Conservation (phyloP, 1,284 basidiomycete genomes). For the Trichosporon inkin region DNA sequence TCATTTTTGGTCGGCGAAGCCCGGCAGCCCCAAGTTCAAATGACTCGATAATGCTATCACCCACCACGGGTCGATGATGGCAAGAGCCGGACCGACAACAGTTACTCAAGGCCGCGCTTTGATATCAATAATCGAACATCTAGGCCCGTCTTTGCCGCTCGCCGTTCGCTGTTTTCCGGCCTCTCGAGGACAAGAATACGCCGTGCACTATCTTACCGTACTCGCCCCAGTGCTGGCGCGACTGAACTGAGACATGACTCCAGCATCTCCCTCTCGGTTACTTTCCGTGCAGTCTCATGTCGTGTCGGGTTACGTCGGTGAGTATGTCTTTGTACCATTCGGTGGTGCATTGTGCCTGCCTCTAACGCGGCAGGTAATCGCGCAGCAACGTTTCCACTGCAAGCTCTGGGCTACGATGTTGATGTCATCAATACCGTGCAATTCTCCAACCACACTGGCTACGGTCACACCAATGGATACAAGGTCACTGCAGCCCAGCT, state of each 20-base stretch:
- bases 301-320: constrained; percentile 90
- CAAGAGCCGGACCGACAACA: neutral
- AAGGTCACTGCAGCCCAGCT: constrained; percentile 69
- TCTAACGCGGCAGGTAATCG: constrained; percentile 53
- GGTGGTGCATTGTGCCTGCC: neutral
- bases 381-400: constrained; percentile 90
- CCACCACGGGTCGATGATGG: no score
- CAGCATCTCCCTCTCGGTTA: constrained; percentile 43
- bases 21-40: neutral
- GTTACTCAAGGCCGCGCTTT: neutral
- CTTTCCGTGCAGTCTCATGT: constrained; percentile 84
- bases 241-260: neutral
- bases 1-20: neutral
- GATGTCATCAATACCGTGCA: constrained; percentile 93
- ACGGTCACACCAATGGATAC: constrained; percentile 68
- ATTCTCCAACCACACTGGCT: constrained; percentile 86
- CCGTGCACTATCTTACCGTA: no score
- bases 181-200: no score
- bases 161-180: no score
- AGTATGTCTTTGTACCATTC: constrained; percentile 28
- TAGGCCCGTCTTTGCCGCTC: no score
- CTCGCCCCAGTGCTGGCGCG: neutral
- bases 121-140: no score
- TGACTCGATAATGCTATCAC: neutral
- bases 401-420: constrained; percentile 92